A percentile compares a stretch with the other conserved stretches of the same genome.
phyloP scores from a whole-genome alignment of 371 early-diverging fungal species.

The Actinomortierella ambigua region DNA sequence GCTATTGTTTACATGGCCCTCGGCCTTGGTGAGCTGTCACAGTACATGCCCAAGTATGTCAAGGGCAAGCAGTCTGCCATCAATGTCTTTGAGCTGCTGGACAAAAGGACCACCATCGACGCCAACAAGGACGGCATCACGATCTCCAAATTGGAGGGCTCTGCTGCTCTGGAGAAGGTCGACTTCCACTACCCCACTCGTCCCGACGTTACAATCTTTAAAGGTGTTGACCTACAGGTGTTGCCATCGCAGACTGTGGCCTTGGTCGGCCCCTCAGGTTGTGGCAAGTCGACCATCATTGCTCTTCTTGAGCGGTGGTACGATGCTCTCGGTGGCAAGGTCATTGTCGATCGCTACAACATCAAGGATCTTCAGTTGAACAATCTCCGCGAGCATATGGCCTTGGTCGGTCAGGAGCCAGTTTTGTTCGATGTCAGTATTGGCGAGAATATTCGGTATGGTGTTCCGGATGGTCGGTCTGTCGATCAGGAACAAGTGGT shows the following conservation, averaged over 20 bases:
- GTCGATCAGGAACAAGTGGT: slow-evolving; percentile 60
- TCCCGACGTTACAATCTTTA: slow-evolving; percentile 74
- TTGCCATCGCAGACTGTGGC: slow-evolving; percentile 83
- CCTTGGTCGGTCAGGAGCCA: slow-evolving; percentile 88
- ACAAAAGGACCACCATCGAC: slow-evolving; percentile 75
- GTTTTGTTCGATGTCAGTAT: slow-evolving; percentile 79
- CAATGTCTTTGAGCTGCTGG: slow-evolving; percentile 75
- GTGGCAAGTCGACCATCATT: slow-evolving; percentile 88
- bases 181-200: slow-evolving; percentile 86
- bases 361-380: slow-evolving; percentile 62
- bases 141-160: slow-evolving; percentile 52
- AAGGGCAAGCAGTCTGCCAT: slow-evolving; percentile 79
- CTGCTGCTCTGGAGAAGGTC: slow-evolving; percentile 60
- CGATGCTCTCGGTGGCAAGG: slow-evolving; percentile 68
- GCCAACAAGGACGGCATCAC: slow-evolving; percentile 65
- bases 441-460: slow-evolving; percentile 80
- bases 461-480: slow-evolving; percentile 52
- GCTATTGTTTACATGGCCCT: slow-evolving; percentile 72
- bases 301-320: slow-evolving; percentile 89
- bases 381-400: slow-evolving; percentile 70
- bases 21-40: slow-evolving; percentile 61
- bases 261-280: slow-evolving; percentile 86
- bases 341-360: slow-evolving; percentile 70
- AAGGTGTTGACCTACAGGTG: slow-evolving; percentile 75
- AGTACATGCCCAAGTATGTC: slow-evolving; percentile 62